phyloP scores from a whole-genome alignment of 345 rosid species.

The Murraya koenigii region DNA sequence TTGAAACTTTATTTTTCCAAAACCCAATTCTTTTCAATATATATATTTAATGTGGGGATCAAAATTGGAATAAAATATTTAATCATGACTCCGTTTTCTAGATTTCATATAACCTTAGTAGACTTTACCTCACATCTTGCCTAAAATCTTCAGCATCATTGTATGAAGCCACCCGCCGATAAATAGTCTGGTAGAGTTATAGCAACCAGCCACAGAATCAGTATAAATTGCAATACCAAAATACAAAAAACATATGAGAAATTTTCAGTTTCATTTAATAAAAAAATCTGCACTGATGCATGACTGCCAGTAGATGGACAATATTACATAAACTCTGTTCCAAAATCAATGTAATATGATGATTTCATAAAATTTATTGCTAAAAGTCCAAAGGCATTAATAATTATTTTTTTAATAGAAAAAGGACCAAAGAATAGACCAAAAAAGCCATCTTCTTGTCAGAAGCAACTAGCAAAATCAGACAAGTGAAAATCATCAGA shows the following conservation, averaged over 20 bases:
- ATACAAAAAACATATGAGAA: not conserved
- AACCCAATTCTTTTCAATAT: not conserved
- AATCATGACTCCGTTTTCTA: not conserved
- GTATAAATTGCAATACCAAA: not conserved
- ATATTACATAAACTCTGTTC: not conserved
- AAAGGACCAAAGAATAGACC: not conserved
- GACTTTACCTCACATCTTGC: conserved; percentile 70
- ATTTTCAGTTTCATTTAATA: not conserved
- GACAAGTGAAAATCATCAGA: not conserved
- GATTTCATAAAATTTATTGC: not conserved
- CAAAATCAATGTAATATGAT: not conserved
- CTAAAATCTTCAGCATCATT: conserved; percentile 59
- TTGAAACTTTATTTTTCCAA: not conserved
- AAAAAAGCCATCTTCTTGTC: not conserved
- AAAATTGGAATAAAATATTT: not conserved
- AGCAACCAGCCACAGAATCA: conserved; percentile 8
- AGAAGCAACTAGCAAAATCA: not conserved
- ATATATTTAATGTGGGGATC: not conserved
- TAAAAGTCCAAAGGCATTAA: not conserved
- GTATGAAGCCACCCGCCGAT: conserved; percentile 62
- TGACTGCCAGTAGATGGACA: not conserved
- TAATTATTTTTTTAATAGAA: not conserved
- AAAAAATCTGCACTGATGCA: not conserved
- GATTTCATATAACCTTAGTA: not conserved
- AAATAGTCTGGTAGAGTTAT: conserved; percentile 53